These are phyloP conservation scores for Trichoderma arundinaceum DNA, from an alignment of 2,329 filamentous ascomycete genomes.

Conservation along the genomic window DNA sequence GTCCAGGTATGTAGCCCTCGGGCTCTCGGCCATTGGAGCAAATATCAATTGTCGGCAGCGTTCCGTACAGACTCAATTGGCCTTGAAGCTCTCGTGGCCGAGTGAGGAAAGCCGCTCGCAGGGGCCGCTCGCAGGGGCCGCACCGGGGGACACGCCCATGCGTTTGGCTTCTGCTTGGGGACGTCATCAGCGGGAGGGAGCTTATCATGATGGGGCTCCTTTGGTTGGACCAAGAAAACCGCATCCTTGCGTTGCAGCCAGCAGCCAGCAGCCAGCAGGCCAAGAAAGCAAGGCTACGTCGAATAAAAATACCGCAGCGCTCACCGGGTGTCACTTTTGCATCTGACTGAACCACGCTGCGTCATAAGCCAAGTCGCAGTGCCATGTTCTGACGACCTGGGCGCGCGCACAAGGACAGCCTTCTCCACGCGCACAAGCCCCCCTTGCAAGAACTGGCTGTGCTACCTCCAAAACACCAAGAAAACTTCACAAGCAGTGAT, in stretches of 20 bases:
- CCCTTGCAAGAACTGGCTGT: too few relatives aligned
- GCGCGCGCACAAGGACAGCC: too few relatives aligned
- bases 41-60: not conserved
- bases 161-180: slow-evolving; percentile 15
- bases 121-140: not conserved
- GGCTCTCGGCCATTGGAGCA: too few relatives aligned
- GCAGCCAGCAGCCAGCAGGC: too few relatives aligned
- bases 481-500: not conserved
- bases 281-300: too few relatives aligned
- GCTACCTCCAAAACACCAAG: not conserved
- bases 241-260: slow-evolving; percentile 6
- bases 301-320: too few relatives aligned
- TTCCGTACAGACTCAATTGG: slow-evolving; percentile 8
- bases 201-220: slow-evolving; percentile 13
- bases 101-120: not conserved
- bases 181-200: slow-evolving; percentile 28
- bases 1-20: too few relatives aligned
- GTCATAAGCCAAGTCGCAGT: too few relatives aligned
- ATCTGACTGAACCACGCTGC: too few relatives aligned
- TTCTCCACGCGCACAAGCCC: too few relatives aligned
- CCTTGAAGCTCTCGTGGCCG: not conserved
- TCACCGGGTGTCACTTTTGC: too few relatives aligned
- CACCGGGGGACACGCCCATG: not conserved
- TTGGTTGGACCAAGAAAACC: not conserved
- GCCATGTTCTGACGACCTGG: too few relatives aligned